A percentile compares a stretch with the other conserved stretches of the same genome.
These are phyloP conservation scores for Atkinsonella hypoxylon DNA, from an alignment of 2,329 filamentous ascomycete species.

Conservation along the genomic window DNA sequence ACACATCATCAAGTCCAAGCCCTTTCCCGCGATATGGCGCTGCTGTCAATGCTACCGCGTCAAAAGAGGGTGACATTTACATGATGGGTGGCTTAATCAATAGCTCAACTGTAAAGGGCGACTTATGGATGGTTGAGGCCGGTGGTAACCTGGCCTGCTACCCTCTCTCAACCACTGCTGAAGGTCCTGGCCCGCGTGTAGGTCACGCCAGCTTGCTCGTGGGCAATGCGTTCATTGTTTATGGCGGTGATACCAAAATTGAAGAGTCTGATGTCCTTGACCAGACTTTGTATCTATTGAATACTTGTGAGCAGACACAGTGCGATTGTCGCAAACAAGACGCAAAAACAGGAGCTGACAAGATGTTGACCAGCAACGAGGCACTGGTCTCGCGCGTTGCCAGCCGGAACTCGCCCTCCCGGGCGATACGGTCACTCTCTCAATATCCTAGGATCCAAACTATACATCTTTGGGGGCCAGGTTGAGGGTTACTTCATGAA, in stretches of 20 bases:
- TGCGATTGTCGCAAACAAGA: background rate
- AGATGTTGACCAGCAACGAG: slow-evolving; percentile 57
- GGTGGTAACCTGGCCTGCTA: slow-evolving; percentile 82
- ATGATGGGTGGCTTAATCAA: slow-evolving; percentile 96
- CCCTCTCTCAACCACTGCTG: slow-evolving; percentile 79
- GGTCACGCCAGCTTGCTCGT: slow-evolving; percentile 90
- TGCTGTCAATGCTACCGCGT: slow-evolving; percentile 82
- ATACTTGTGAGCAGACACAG: slow-evolving; percentile 65
- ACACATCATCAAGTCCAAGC: slow-evolving; percentile 67
- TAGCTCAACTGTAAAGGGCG: slow-evolving; percentile 89
- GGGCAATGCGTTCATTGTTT: slow-evolving; percentile 97
- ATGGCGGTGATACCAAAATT: slow-evolving; percentile 95
- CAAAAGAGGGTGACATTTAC: slow-evolving; percentile 95
- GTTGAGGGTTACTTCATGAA: slow-evolving; percentile 98
- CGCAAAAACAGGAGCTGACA: slow-evolving; percentile 9
- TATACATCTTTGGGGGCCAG: slow-evolving; percentile 95
- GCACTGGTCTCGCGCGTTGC: slow-evolving; percentile 92
- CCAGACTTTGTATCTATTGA: slow-evolving; percentile 90
- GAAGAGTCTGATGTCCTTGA: slow-evolving; percentile 85
- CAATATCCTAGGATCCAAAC: slow-evolving; percentile 92
- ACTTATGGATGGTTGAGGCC: slow-evolving; percentile 95
- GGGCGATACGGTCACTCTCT: slow-evolving; percentile 93
- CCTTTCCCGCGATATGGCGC: slow-evolving; percentile 96
- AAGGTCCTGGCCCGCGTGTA: slow-evolving; percentile 89
- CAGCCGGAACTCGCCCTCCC: slow-evolving; percentile 71